Evolutionary conservation across 176 grass and related monocot species (phyloP).

Genomic region (Panicum miliaceum): DNA sequence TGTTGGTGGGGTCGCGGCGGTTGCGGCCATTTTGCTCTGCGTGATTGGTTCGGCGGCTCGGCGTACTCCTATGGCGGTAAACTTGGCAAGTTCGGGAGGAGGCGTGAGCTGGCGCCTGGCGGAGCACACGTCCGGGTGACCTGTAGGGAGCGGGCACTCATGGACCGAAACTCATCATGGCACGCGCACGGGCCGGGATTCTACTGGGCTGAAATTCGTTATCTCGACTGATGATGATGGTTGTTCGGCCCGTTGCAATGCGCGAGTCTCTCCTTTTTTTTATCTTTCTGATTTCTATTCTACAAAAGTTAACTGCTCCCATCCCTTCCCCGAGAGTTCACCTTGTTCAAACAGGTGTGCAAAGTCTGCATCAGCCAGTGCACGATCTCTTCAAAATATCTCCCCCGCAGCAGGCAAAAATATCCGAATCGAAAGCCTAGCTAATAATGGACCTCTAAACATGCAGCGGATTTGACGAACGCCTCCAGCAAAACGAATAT

Average conservation of each 20-base stretch:
- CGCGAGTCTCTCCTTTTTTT: neutral
- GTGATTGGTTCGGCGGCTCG: neutral
- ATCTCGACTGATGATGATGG: too few relatives aligned
- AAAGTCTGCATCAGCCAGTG: neutral
- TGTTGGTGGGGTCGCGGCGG: neutral
- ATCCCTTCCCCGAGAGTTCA: too few relatives aligned
- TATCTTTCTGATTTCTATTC: too few relatives aligned
- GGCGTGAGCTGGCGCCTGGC: conserved; percentile 1
- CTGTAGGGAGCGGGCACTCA: too few relatives aligned
- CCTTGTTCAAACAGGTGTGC: neutral
- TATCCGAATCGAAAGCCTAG: neutral
- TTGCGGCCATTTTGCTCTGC: neutral
- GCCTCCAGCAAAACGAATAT: conserved; percentile 21
- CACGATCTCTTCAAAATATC: neutral
- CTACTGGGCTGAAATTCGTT: neutral
- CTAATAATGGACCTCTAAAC: neutral
- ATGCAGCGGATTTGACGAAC: neutral
- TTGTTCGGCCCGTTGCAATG: neutral
- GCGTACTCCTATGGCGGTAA: conserved; percentile 6
- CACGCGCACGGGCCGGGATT: neutral
- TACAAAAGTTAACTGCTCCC: too few relatives aligned
- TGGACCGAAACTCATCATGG: too few relatives aligned
- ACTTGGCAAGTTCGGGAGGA: conserved; percentile 25
- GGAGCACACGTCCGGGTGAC: neutral
- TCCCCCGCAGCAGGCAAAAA: too few relatives aligned